Conservation (phyloP, 495 filamentous ascomycete genomes). For the Oleoguttula mirabilis region DNA sequence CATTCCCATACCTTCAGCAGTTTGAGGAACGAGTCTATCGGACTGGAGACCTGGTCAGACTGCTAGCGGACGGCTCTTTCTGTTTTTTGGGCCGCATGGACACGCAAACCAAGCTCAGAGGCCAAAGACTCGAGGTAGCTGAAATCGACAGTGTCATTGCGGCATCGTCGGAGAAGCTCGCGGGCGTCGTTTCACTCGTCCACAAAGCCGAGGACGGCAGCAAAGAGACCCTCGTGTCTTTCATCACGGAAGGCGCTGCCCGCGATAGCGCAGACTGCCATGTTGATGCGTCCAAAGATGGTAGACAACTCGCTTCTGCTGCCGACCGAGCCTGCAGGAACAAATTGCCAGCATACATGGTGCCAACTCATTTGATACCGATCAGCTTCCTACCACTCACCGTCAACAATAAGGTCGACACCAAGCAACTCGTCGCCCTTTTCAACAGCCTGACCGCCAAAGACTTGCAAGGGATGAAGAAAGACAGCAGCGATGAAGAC, state of each 20-base stretch:
- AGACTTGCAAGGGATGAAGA: constrained; percentile 43
- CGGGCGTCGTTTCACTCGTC: constrained; percentile 54
- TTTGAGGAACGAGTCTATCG: constrained; percentile 53
- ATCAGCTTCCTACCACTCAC: constrained; percentile 53
- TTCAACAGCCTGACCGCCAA: constrained; percentile 44
- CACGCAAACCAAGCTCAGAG: constrained; percentile 69
- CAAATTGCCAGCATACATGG: constrained; percentile 61
- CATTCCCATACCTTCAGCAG: constrained; percentile 44
- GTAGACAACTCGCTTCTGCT: constrained; percentile 16
- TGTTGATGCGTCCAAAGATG: constrained; percentile 21
- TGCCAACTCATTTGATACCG: constrained; percentile 60
- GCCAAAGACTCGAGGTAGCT: constrained; percentile 62
- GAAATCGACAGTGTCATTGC: constrained; percentile 63
- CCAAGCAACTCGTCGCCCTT: constrained; percentile 45
- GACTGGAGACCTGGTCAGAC: constrained; percentile 67
- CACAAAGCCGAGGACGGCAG: constrained; percentile 44
- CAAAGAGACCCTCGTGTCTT: constrained; percentile 59
- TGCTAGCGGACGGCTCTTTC: constrained; percentile 57
- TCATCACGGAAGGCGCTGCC: constrained; percentile 36
- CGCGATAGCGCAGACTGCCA: constrained; percentile 1
- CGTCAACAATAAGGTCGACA: constrained; percentile 62
- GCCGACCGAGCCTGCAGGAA: constrained; percentile 43
- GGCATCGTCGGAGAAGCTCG: constrained; percentile 32
- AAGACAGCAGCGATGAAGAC: constrained; percentile 11
- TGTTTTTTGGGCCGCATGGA: constrained; percentile 66